phyloP scores from a whole-genome alignment of 2,329 filamentous ascomycete species.

The Trichophyton rubrum region DNA sequence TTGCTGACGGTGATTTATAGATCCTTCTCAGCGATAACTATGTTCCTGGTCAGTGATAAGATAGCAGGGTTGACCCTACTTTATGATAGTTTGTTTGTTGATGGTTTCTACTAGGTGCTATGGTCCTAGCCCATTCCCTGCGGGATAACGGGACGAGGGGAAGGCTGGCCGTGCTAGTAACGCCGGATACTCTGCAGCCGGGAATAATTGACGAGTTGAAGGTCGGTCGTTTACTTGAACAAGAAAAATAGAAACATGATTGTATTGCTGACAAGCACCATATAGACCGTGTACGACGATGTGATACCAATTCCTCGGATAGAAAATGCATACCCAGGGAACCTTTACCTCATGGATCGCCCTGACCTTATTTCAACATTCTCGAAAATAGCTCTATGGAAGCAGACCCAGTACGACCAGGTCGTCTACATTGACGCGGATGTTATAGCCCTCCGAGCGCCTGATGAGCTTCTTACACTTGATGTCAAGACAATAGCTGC shows the following conservation, averaged over 20 bases:
- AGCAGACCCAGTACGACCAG: constrained; percentile 74
- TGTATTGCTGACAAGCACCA: not conserved
- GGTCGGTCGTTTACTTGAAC: constrained; percentile 36
- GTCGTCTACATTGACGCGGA: constrained; percentile 95
- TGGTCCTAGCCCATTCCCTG: constrained; percentile 87
- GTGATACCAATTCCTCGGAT: constrained; percentile 74
- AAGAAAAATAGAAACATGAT: not conserved
- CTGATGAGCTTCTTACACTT: constrained; percentile 78
- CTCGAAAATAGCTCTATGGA: constrained; percentile 94
- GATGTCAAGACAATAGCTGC: constrained; percentile 50
- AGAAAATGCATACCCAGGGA: constrained; percentile 62
- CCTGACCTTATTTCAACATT: constrained; percentile 84
- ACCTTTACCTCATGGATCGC: constrained; percentile 84
- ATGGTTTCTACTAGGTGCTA: constrained; percentile 50
- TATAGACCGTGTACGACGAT: constrained; percentile 70
- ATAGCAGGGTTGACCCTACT: not conserved
- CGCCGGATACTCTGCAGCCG: constrained; percentile 61
- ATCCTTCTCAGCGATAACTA: constrained; percentile 87
- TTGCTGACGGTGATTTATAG: constrained; percentile 36
- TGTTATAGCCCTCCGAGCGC: constrained; percentile 75
- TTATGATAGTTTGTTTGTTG: not conserved
- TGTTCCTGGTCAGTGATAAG: constrained; percentile 58
- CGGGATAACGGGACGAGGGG: constrained; percentile 79
- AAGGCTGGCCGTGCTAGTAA: constrained; percentile 75
- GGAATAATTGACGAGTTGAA: constrained; percentile 67